Base-by-base conservation (phyloP, 1,284 basidiomycete species). In the Takashimella koratensis region DNA sequence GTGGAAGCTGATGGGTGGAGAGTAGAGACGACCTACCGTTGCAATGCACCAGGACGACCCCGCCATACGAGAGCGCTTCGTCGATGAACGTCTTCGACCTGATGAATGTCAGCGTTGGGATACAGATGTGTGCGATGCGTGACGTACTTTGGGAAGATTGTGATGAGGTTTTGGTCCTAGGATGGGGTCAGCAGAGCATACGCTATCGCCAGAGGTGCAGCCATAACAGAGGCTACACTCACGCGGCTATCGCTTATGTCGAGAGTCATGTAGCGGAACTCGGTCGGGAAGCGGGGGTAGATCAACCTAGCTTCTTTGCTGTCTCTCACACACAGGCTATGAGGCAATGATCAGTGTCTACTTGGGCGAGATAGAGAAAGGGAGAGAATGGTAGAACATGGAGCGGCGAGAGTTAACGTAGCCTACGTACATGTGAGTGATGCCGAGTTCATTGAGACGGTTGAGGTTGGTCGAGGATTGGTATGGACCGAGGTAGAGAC, bases 21-120 rank as follows among this genome's bases (percentile, higher is more conserved):
- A n/a, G n/a, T n/a, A n/a, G n/a, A n/a, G n/a, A n/a, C n/a, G n/a
- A 71, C 82, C 57, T 60, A 88, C 91, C 91, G 61, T 92, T 93
- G 72, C 91, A 94, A 70, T 94, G 91, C 1, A 92, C 91, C 5
- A 94, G 81, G 3, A 93, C 89, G 36, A 84, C 84, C 12, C 91
- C 90, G 11, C 85, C 84, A 16, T 75, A 66, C 1, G 64, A 59
- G 47, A 92, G 79, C 2, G 89, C 89, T 2, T 81, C 66, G 63
- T 88, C 84, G 63, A 95, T 94, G 74, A 93, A 95, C 20, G 77
- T 68, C 58, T 86, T 84, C 16, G 88, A 89, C 57, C 86, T 89
- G 19, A 59, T 42, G 24, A 55, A 56, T 8, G 30, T 36, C 10
- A 36, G 30, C 16, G n/a, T n/a, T n/a, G n/a, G n/a, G n/a, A n/a